Percentiles rank a stretch among this genome's conserved stretches.
These are phyloP conservation scores for Penicillium roqueforti DNA, from an alignment of 495 filamentous ascomycete genomes.

Conservation along the genomic window DNA sequence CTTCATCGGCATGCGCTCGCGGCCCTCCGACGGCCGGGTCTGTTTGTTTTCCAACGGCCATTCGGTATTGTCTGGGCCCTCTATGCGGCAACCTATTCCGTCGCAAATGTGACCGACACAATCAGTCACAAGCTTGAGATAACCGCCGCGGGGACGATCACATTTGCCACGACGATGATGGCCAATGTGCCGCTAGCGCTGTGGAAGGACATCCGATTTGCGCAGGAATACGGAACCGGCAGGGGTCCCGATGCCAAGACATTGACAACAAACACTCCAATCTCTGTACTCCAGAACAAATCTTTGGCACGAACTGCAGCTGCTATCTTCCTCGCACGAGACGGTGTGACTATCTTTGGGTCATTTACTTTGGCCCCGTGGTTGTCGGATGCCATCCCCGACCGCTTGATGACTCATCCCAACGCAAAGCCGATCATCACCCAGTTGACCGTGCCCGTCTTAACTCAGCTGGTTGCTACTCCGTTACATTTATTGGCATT, in stretches of 20 bases:
- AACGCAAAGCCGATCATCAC: conserved; percentile 29
- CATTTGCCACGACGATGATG: conserved; percentile 23
- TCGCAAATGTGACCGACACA: conserved; percentile 34
- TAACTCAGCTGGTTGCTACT: conserved; percentile 32
- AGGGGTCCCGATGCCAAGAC: conserved; percentile 6
- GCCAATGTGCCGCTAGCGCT: conserved; percentile 36
- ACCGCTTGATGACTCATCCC: conserved; percentile 20
- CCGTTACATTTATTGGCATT: conserved; percentile 35
- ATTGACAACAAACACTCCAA: background rate
- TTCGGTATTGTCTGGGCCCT: conserved; percentile 30
- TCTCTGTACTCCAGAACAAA: conserved; percentile 8
- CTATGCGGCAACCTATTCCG: conserved; percentile 32
- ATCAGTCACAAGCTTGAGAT: conserved; percentile 19
- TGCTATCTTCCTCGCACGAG: conserved; percentile 51
- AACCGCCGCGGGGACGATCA: conserved; percentile 21
- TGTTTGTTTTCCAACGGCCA: conserved; percentile 26
- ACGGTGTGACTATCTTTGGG: conserved; percentile 36
- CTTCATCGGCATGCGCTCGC: conserved; percentile 24
- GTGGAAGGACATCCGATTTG: conserved; percentile 38
- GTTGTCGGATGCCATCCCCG: conserved; percentile 23
- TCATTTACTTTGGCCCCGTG: conserved; percentile 34
- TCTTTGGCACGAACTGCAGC: conserved; percentile 20
- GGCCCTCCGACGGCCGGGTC: conserved; percentile 17
- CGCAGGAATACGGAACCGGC: conserved; percentile 26
- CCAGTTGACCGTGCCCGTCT: conserved; percentile 30